Evolutionary conservation across 2,329 filamentous ascomycete species (phyloP).

Genomic region (Colletotrichum costaricense): DNA sequence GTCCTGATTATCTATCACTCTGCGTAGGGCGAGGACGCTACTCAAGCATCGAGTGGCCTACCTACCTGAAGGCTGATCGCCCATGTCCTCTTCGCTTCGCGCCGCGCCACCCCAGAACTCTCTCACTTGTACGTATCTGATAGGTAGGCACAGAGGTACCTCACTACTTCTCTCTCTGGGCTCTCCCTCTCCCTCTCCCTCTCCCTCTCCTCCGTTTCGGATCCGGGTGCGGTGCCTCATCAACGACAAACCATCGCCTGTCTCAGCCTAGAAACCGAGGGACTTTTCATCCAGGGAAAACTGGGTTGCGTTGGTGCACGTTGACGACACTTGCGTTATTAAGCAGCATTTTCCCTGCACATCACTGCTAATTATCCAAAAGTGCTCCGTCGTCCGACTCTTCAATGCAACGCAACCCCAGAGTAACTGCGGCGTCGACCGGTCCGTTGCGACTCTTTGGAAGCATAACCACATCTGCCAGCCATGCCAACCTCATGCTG

Average conservation of each 20-base stretch:
- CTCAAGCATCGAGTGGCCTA: background rate
- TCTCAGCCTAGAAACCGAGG: constrained; percentile 28
- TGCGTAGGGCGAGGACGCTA: background rate
- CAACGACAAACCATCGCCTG: constrained; percentile 23
- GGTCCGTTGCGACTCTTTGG: constrained; percentile 24
- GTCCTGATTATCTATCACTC: background rate
- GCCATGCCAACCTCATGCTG: background rate
- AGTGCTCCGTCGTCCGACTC: constrained; percentile 19
- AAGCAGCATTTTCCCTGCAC: constrained; percentile 30
- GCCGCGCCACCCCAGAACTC: background rate
- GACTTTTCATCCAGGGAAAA: background rate
- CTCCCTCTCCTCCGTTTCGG: background rate
- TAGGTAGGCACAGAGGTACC: background rate
- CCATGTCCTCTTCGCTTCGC: background rate
- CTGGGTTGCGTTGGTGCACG: constrained; percentile 14
- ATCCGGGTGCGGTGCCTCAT: constrained; percentile 27
- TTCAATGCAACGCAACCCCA: constrained; percentile 32
- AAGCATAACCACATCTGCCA: constrained; percentile 18
- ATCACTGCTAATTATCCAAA: constrained; percentile 20
- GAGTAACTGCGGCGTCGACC: constrained; percentile 25
- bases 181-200: background rate
- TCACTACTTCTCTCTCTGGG: background rate
- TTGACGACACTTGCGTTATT: constrained; percentile 15
- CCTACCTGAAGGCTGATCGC: too few species aligned
- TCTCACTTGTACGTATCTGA: background rate